A percentile compares a stretch with the other conserved stretches of the same genome.
phyloP scores from a whole-genome alignment of 805 yeast species.

The Wickerhamiella parazyma region DNA sequence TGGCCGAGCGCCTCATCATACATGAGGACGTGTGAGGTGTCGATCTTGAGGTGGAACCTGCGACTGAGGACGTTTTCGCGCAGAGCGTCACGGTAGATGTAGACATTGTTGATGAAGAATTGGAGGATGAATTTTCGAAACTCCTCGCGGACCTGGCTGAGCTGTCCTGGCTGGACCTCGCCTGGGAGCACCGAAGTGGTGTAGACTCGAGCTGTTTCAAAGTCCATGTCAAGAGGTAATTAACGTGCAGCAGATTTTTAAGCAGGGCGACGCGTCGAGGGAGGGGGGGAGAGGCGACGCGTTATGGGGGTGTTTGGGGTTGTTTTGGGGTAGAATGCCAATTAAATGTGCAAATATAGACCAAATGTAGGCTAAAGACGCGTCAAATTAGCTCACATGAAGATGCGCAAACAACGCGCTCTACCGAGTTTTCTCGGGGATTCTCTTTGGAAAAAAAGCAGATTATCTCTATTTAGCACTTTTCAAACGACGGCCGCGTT shows the following conservation, averaged over 20 bases:
- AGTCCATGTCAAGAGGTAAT: conserved; percentile 24
- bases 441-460: too few relatives aligned
- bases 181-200: conserved; percentile 78
- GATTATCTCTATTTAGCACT: too few relatives aligned
- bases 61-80: conserved; percentile 73
- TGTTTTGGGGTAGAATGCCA: too few relatives aligned
- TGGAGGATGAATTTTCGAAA: conserved; percentile 74
- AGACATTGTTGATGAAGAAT: conserved; percentile 70
- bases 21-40: conserved; percentile 71
- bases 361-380: not conserved
- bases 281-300: too few relatives aligned
- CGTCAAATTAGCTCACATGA: too few relatives aligned
- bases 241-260: not conserved
- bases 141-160: conserved; percentile 24
- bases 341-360: too few relatives aligned
- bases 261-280: not conserved
- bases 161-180: conserved; percentile 30
- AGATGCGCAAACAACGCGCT: too few relatives aligned
- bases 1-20: conserved; percentile 84
- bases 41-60: conserved; percentile 57
- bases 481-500: too few relatives aligned
- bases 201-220: conserved; percentile 27
- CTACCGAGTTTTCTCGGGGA: too few relatives aligned
- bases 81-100: conserved; percentile 73
- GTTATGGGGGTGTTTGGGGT: too few relatives aligned